Base-by-base conservation (phyloP, 768 basidiomycete genomes). In the Lentinula lateritia region DNA sequence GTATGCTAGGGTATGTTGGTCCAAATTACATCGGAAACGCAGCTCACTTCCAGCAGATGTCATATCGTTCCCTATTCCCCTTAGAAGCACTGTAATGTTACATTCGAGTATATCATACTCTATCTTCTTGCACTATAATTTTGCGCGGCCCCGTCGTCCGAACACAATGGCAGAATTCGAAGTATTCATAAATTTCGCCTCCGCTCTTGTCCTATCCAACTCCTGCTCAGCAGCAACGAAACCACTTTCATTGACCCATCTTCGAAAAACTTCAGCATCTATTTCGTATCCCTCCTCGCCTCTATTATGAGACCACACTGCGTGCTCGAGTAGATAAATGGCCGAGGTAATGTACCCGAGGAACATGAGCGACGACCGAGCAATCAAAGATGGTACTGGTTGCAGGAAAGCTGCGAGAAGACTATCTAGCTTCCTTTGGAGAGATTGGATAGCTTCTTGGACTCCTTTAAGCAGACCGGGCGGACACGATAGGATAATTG, bases 1-100 rank as follows among this genome's bases (percentile, higher is more conserved):
- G 94, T 8, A 78, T 89, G 71, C 75, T 97, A 46, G 94, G 94
- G 89, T 92, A 64, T 67, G 85, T 72, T 16, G 50, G 20, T 48
- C 9, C 1, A 12, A 5, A 38, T 35, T n/a, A 20, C 46, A 7
- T 2, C 52, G 13, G 42, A 41, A 52, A 36, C 28, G 38, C 52
- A 62, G 65, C 61, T 54, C 48, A 36, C 62, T 32, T 50, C 28
- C 34, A 20, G 16, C 61, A 88, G 86, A 42, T 88, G 87, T 65
- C 86, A 87, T 68, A 84, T 88, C 46, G 76, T 87, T 20, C 85
- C 85, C 6, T 81, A 79, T 67, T 68, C 75, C 16, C 58, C 73
- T 10, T 58, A 35, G 34, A 20, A 32, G 5, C 16, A 48, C 4
- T 36, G 35, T 42, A 38, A 36, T 46, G 7, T 12, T 23, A 36